phyloP scores from a whole-genome alignment of 2,329 filamentous ascomycete genomes.

The Penicillium corylophilum region DNA sequence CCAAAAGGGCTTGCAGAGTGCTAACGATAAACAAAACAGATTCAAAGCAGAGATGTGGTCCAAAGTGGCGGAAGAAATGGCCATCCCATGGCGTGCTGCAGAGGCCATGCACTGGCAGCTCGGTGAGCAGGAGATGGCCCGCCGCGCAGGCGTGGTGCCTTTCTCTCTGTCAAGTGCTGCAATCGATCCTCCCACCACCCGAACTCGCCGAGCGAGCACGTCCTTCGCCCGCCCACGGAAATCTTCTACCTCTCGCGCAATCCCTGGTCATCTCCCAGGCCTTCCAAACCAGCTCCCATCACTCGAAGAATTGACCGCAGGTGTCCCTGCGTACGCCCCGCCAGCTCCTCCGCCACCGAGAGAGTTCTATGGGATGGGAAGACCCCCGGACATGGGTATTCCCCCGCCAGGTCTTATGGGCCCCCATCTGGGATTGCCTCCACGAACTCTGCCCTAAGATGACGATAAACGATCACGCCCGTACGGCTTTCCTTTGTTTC shows the following conservation, averaged over 20 bases:
- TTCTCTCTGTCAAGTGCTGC: slow-evolving; percentile 68
- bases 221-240: slow-evolving; percentile 41
- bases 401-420: slow-evolving; percentile 33
- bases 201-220: slow-evolving; percentile 38
- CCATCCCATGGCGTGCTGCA: slow-evolving; percentile 88
- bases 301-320: slow-evolving; percentile 48
- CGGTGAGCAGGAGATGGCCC: slow-evolving; percentile 89
- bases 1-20: neutral
- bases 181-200: slow-evolving; percentile 46
- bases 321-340: slow-evolving; percentile 46
- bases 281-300: slow-evolving; percentile 42
- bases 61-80: slow-evolving; percentile 92
- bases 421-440: slow-evolving; percentile 33
- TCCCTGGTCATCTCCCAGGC: slow-evolving; percentile 25
- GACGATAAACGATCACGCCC: slow-evolving; percentile 21
- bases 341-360: slow-evolving; percentile 34
- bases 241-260: slow-evolving; percentile 40
- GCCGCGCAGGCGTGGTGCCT: slow-evolving; percentile 82
- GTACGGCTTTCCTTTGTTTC: slow-evolving; percentile 27
- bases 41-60: slow-evolving; percentile 99
- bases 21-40: slow-evolving; percentile 49
- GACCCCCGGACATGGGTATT: slow-evolving; percentile 32
- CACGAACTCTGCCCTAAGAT: slow-evolving; percentile 37
- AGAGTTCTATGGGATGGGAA: slow-evolving; percentile 36
- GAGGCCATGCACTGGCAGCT: slow-evolving; percentile 99